These are phyloP conservation scores for Calonectria ilicicola DNA, from an alignment of 2,329 filamentous ascomycete species.

Conservation along the genomic window DNA sequence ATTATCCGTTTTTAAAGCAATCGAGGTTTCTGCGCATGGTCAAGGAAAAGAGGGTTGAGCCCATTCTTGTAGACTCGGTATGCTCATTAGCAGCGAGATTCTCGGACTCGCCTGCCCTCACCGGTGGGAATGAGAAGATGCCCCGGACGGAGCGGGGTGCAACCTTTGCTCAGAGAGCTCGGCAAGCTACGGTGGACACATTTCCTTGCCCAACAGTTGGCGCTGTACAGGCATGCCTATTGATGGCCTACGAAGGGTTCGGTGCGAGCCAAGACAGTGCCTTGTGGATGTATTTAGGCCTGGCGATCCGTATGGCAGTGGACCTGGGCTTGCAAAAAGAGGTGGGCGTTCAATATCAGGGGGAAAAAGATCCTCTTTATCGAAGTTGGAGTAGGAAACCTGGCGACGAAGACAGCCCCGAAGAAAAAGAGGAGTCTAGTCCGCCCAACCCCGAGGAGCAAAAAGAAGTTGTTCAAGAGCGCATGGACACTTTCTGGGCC, in stretches of 20 bases:
- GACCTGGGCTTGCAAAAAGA: slow-evolving; percentile 86
- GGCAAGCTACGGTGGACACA: slow-evolving; percentile 84
- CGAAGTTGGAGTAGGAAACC: slow-evolving; percentile 56
- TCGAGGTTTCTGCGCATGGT: slow-evolving; percentile 80
- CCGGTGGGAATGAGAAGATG: slow-evolving; percentile 60
- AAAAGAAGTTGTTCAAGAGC: slow-evolving; percentile 80
- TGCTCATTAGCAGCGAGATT: slow-evolving; percentile 87
- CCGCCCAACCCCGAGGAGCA: slow-evolving; percentile 63
- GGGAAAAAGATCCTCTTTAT: slow-evolving; percentile 64
- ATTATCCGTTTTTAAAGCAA: slow-evolving; percentile 84
- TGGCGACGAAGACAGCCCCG: slow-evolving; percentile 49
- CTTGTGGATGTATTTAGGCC: slow-evolving; percentile 92
- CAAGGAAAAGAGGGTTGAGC: slow-evolving; percentile 83
- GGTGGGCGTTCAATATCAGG: slow-evolving; percentile 76
- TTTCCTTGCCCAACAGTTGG: slow-evolving; percentile 86
- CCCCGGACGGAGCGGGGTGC: slow-evolving; percentile 77
- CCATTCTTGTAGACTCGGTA: slow-evolving; percentile 87
- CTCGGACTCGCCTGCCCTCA: slow-evolving; percentile 68
- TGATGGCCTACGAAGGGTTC: slow-evolving; percentile 91
- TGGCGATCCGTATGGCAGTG: slow-evolving; percentile 85
- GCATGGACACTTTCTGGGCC: slow-evolving; percentile 90
- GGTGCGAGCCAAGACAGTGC: slow-evolving; percentile 90
- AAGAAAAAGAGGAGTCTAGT: slow-evolving; percentile 56
- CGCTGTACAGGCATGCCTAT: slow-evolving; percentile 84
- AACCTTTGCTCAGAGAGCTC: slow-evolving; percentile 84